These are phyloP conservation scores for Trametes maxima DNA, from an alignment of 768 basidiomycete genomes.

Conservation along the genomic window DNA sequence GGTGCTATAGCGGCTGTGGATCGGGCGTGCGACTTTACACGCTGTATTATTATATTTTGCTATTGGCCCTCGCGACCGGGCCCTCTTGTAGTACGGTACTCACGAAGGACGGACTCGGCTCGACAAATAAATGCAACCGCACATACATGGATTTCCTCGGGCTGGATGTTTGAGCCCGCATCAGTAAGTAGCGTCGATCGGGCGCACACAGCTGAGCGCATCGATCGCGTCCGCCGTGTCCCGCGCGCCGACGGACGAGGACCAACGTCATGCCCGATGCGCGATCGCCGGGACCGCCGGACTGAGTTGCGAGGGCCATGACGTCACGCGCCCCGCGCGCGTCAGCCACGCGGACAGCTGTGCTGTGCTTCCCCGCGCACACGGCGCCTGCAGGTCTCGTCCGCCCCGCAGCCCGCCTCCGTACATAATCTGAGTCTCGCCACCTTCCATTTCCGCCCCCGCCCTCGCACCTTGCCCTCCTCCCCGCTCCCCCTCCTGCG, in stretches of 20 bases:
- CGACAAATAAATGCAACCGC: too few species aligned
- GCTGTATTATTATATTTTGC: conserved; percentile 14
- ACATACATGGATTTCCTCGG: too few species aligned
- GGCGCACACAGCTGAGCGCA: too few species aligned
- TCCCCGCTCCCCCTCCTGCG: not conserved
- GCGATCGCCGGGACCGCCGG: not conserved
- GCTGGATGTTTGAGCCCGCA: too few species aligned
- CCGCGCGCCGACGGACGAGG: too few species aligned
- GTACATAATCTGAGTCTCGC: conserved; percentile 5
- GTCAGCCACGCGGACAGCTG: conserved; percentile 4
- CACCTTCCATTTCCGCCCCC: not conserved
- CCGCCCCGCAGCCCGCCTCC: not conserved
- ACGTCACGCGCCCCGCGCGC: conserved; percentile 20
- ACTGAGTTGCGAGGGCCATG: not conserved
- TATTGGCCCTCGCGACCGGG: not conserved
- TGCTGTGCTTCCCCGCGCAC: not conserved
- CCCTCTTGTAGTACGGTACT: conserved; percentile 9
- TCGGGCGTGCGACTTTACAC: not conserved
- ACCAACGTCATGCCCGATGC: too few species aligned
- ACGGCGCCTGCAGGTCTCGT: not conserved
- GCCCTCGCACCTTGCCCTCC: not conserved
- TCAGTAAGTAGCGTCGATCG: too few species aligned
- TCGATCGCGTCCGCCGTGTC: too few species aligned
- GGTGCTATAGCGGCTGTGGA: conserved; percentile 1
- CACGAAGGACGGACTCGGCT: not conserved